A percentile compares a stretch with the other conserved stretches of the same genome.
These are phyloP conservation scores for Lolium multiflorum DNA, from an alignment of 176 grass and related monocot genomes.

Conservation along the genomic window DNA sequence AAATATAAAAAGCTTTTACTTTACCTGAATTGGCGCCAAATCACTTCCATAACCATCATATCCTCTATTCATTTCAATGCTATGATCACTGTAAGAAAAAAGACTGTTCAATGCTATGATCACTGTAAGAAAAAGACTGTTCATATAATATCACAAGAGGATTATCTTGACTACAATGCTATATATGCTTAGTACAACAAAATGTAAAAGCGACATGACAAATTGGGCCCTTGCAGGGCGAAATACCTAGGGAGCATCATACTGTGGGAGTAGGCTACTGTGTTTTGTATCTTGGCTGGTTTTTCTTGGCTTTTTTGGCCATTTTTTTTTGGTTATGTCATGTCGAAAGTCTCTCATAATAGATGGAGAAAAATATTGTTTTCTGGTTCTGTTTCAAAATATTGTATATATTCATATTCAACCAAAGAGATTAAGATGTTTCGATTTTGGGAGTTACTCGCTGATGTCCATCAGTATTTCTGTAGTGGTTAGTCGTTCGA, in stretches of 20 bases:
- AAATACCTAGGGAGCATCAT: background rate
- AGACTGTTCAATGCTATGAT: too few relatives aligned
- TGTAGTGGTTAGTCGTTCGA: too few relatives aligned
- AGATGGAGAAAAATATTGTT: background rate
- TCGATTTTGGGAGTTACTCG: too few relatives aligned
- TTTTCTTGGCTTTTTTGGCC: constrained; percentile 14
- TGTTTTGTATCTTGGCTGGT: background rate
- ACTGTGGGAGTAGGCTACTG: background rate
- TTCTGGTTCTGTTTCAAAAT: background rate
- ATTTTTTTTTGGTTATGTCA: background rate
- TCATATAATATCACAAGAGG: constrained; percentile 37
- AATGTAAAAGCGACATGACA: background rate
- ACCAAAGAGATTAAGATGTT: background rate
- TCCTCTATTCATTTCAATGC: constrained; percentile 83
- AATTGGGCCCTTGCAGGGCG: background rate
- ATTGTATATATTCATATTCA: too few relatives aligned
- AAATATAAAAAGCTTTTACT: constrained; percentile 8
- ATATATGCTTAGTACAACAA: constrained; percentile 20
- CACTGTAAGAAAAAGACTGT: constrained; percentile 56
- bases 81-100: constrained; percentile 94
- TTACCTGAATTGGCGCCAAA: constrained; percentile 97
- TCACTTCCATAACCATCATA: constrained; percentile 98
- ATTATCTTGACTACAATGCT: constrained; percentile 5
- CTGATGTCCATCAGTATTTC: too few relatives aligned
- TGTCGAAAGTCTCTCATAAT: background rate